phyloP scores from a whole-genome alignment of 2,329 filamentous ascomycete genomes.

The Rachicladosporium sp. region DNA sequence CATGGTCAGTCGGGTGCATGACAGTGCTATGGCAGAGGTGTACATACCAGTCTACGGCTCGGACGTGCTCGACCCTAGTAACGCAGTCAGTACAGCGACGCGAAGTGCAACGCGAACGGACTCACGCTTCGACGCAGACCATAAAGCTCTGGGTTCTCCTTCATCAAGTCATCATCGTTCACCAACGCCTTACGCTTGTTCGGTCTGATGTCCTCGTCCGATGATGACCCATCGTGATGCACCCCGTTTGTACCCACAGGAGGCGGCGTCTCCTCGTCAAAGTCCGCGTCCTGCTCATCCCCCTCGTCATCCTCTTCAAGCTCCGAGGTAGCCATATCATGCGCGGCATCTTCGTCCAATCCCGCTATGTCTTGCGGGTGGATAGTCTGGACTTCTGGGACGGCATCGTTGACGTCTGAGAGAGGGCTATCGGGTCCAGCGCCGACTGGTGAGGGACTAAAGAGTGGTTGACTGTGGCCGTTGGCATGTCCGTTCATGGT shows the following conservation, averaged over 20 bases:
- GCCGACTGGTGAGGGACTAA: conserved; percentile 32
- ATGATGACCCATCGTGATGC: conserved; percentile 53
- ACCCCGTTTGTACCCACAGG: conserved; percentile 31
- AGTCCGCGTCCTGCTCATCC: conserved; percentile 52
- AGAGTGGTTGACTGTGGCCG: conserved; percentile 38
- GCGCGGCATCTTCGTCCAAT: conserved; percentile 31
- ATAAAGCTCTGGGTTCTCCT: conserved; percentile 87
- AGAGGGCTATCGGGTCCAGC: conserved; percentile 61
- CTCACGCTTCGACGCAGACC: conserved; percentile 84
- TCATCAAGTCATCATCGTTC: conserved; percentile 69
- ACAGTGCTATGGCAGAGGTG: conserved; percentile 1
- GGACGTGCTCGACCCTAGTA: conserved; percentile 47
- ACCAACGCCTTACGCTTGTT: conserved; percentile 54
- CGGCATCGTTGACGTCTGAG: conserved; percentile 55
- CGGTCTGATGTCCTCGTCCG: conserved; percentile 38
- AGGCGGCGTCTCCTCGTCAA: conserved; percentile 52
- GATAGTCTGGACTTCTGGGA: conserved; percentile 28
- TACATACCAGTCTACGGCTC: conserved; percentile 47
- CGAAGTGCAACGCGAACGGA: conserved; percentile 10
- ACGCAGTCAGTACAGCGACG: conserved; percentile 22
- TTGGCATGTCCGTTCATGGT: conserved; percentile 56
- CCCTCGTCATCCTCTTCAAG: conserved; percentile 39
- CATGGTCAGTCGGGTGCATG: neutral
- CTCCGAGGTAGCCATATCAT: conserved; percentile 32
- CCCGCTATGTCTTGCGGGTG: conserved; percentile 28